Base-by-base conservation (phyloP, 2,329 filamentous ascomycete species). In the Talaromyces amestolkiae region DNA sequence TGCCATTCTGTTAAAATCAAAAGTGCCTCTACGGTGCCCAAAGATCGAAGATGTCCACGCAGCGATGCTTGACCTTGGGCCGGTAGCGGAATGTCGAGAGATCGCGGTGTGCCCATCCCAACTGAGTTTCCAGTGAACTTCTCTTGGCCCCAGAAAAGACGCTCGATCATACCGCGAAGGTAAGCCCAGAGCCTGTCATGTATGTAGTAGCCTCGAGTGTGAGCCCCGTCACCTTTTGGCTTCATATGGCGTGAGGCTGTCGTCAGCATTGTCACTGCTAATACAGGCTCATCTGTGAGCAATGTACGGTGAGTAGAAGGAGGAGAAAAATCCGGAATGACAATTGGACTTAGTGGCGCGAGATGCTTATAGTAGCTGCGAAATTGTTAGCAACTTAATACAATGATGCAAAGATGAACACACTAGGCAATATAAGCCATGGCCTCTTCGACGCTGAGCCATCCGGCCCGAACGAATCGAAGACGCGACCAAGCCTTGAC, bases 1-100 rank as follows among this genome's bases (percentile, higher is more conserved):
- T 98, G 94, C 94, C 95, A 99, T 74, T 99, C 95, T 1, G 94
- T 98, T 53, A 99, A 82, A 31, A 99, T 89, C 83, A 99, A 88
- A 37, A 99, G 81, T 39, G 93, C 96, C 79, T 99, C 95, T 31
- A 99, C 92, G 0, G 94, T 97, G 17, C 95, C 95, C 3, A 99
- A 81, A 0, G 94, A 97, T 61, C 95, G 86, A 62, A 98, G 81
- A 70, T 93, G 95, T 22, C 91, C 91, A 73, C 90, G 91, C 65
- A 87, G 75, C 49, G 74, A 75, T 27, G 76, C 70, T 69, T 84
- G 85, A 15, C 84, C 80, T 17, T 81, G 80, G 37, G 51, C 37
- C 2, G 83, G 77, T 15, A 84, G 80, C 77, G 79, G 93, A 74
- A 78, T 88, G 85, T 81, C 82, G 87, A 90, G 86, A 58, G 90